Base-by-base conservation (phyloP, 805 yeast species). In the Dipodascus geniculatus region DNA sequence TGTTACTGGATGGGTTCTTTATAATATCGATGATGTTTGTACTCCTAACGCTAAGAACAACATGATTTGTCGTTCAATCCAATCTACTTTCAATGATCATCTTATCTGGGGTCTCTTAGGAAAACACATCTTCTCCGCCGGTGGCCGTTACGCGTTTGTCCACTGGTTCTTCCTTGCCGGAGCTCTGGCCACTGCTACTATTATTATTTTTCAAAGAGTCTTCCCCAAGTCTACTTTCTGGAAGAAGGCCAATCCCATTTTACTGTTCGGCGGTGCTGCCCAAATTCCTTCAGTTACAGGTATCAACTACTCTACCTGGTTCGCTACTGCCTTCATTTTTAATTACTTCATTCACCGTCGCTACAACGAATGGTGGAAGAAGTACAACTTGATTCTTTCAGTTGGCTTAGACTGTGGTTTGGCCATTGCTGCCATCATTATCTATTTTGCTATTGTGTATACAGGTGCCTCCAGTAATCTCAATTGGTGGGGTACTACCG, bases 211-310 rank as follows among this genome's bases (percentile, higher is more conserved):
- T 19, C 60, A 65, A 50, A 62, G 60, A 57, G 60, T 60, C 48
- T 61, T 61, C 60, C 73, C 72, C 49, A 57, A 60, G 42, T 61
- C 65, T 42, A 38, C 23, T 23, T 53, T 53, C n/a, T 51, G 70
- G 50, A 60, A 60, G 38, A 74, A 74, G 57, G 67, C 79, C 60
- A 79, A 79, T 52, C 79, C 82, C 51, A 82, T 85, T 1, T 78
- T 80, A 11, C 80, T 84, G 53, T 72, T 82, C 55, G 67, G 74
- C 3, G 75, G 77, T 6, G 69, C 76, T 23, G 44, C 44, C 14
- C 44, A 38, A 60, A 80, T 80, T 62, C 85, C 87, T 22, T 85
- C 87, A 54, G 79, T 82, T 51, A 82, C 86, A 11, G 78, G 83
- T 42, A 79, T 79, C 71, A 38, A 38, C 44, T 38, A 38, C 19